phyloP scores from a whole-genome alignment of 2,329 filamentous ascomycete species.

The Fusarium phyllophilum region DNA sequence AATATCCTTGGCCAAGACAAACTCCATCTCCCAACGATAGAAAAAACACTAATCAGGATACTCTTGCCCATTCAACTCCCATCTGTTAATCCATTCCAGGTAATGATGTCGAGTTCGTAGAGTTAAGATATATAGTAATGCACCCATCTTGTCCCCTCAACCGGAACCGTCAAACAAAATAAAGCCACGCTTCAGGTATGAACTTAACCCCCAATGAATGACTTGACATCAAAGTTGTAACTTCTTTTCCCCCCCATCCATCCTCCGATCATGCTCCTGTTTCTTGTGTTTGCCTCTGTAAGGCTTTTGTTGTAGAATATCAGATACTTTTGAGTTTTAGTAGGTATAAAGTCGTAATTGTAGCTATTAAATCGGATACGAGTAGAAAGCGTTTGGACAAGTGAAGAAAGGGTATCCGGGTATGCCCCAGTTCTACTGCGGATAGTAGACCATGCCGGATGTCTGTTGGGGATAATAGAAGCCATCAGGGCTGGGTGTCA shows the following conservation, averaged over 20 bases:
- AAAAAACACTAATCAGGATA: slow-evolving; percentile 33
- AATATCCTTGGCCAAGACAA: slow-evolving; percentile 22
- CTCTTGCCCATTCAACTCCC: slow-evolving; percentile 28
- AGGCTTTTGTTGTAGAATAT: slow-evolving; percentile 33
- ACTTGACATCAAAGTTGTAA: background rate
- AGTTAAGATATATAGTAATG: slow-evolving; percentile 31
- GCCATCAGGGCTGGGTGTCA: slow-evolving; percentile 72
- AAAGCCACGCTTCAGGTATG: background rate
- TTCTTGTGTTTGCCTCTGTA: slow-evolving; percentile 5
- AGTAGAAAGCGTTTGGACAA: slow-evolving; percentile 40
- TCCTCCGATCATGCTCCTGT: background rate
- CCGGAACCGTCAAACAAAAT: slow-evolving; percentile 23
- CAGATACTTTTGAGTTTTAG: slow-evolving; percentile 42
- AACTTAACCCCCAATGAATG: slow-evolving; percentile 6
- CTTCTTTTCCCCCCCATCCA: background rate
- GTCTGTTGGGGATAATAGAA: slow-evolving; percentile 76
- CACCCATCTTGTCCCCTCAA: slow-evolving; percentile 16
- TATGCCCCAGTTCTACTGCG: slow-evolving; percentile 59
- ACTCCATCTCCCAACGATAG: slow-evolving; percentile 25
- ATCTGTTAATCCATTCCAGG: slow-evolving; percentile 35
- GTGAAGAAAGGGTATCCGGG: slow-evolving; percentile 33
- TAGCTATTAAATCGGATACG: slow-evolving; percentile 49
- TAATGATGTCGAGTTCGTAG: slow-evolving; percentile 28
- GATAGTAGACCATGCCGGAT: slow-evolving; percentile 69
- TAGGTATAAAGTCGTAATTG: slow-evolving; percentile 41